A percentile compares a stretch with the other conserved stretches of the same genome.
These are phyloP conservation scores for Erodium trifolium DNA, from an alignment of 441 rosid species.

Conservation along the genomic window DNA sequence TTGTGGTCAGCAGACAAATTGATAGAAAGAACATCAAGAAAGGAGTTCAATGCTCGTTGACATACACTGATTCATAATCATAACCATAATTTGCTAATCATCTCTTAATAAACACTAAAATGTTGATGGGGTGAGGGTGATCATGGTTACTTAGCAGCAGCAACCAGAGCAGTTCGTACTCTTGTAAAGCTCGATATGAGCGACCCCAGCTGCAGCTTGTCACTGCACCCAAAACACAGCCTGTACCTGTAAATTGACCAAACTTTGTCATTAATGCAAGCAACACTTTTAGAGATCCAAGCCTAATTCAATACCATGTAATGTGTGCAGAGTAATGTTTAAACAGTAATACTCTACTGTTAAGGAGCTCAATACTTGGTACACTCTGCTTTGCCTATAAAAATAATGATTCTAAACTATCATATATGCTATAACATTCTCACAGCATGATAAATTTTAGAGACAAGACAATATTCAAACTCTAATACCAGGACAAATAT, in stretches of 20 bases:
- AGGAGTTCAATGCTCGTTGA: background rate
- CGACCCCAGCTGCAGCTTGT: slow-evolving; percentile 23
- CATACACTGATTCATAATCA: background rate
- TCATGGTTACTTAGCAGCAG: slow-evolving; percentile 13
- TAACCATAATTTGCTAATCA: background rate
- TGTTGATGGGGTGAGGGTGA: background rate
- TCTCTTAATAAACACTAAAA: background rate
- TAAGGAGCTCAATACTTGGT: no score
- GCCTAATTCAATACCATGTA: no score
- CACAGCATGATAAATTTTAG: no score
- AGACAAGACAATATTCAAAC: no score
- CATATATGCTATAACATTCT: no score
- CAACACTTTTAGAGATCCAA: no score
- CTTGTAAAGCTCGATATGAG: slow-evolving; percentile 21
- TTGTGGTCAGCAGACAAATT: background rate
- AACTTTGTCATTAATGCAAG: background rate
- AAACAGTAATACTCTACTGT: no score
- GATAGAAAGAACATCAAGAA: background rate
- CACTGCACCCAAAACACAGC: slow-evolving; percentile 24
- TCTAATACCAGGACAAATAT: no score
- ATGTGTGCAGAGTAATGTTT: no score
- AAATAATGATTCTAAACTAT: no score
- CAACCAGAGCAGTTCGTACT: slow-evolving; percentile 23
- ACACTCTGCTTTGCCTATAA: no score
- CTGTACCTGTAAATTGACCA: slow-evolving; percentile 7